These are phyloP conservation scores for Bruguiera gymnorhiza DNA, from an alignment of 345 rosid species.

Conservation along the genomic window DNA sequence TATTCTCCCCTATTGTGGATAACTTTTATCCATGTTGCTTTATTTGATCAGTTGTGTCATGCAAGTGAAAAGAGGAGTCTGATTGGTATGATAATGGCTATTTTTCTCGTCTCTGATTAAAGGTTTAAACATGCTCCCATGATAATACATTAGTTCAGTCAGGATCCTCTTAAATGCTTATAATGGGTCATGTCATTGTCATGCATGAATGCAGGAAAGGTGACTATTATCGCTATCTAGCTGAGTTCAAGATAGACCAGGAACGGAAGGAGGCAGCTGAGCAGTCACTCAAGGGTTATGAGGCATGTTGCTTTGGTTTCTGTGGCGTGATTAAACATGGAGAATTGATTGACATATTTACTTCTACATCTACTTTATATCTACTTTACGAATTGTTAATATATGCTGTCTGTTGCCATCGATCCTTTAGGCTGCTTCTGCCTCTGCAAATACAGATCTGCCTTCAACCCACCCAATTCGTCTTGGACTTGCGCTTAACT, in stretches of 20 bases:
- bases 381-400: not conserved
- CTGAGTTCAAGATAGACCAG: slow-evolving; percentile 89
- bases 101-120: too few relatives aligned
- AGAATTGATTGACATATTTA: not conserved
- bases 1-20: not conserved
- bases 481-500: slow-evolving; percentile 98
- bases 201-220: slow-evolving; percentile 65
- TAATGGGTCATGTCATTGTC: not conserved
- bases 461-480: slow-evolving; percentile 98
- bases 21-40: too few relatives aligned
- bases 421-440: slow-evolving; percentile 70
- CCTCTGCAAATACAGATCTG: slow-evolving; percentile 81
- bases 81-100: too few relatives aligned
- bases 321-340: not conserved
- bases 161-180: not conserved
- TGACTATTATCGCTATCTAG: slow-evolving; percentile 86
- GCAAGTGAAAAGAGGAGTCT: too few relatives aligned
- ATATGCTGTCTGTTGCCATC: not conserved
- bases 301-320: slow-evolving; percentile 41
- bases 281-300: slow-evolving; percentile 88
- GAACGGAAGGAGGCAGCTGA: slow-evolving; percentile 93
- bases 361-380: not conserved
- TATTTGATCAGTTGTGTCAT: too few relatives aligned
- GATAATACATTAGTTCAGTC: too few relatives aligned
- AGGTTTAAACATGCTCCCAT: too few relatives aligned